These are phyloP conservation scores for Eruca vesicaria DNA, from an alignment of 441 rosid species.

Conservation along the genomic window DNA sequence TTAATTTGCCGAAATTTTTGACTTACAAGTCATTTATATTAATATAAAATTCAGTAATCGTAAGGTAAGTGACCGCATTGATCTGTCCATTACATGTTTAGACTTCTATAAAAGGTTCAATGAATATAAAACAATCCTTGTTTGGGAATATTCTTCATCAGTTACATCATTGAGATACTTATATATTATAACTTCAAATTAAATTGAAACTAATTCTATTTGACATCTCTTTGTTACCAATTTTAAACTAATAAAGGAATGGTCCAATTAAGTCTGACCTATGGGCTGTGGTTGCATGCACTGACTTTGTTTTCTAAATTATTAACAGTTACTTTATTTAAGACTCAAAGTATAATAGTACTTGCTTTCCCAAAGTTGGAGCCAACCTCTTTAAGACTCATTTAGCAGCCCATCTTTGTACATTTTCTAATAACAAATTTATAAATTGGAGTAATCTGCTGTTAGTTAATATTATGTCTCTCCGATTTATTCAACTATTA, in stretches of 20 bases:
- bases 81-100: constrained; percentile 24
- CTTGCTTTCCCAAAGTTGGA: constrained; percentile 21
- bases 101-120: constrained; percentile 24
- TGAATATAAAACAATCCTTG: constrained; percentile 34
- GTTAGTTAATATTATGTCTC: not conserved
- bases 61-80: constrained; percentile 23
- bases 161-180: constrained; percentile 21
- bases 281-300: constrained; percentile 25
- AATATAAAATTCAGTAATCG: constrained; percentile 15
- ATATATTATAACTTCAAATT: not conserved
- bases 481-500: not conserved
- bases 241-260: not conserved
- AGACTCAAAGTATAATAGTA: not conserved
- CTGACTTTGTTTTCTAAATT: constrained; percentile 11
- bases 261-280: constrained; percentile 34
- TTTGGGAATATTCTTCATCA: not conserved
- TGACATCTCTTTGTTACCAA: constrained; percentile 22
- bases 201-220: constrained; percentile 20
- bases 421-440: not conserved
- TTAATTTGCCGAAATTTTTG: constrained; percentile 28
- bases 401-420: constrained; percentile 14
- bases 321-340: constrained; percentile 28
- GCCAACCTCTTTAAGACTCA: constrained; percentile 22
- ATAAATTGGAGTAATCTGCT: not conserved
- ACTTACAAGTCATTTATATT: constrained; percentile 16